Percentiles rank a stretch among this genome's conserved stretches.
These are phyloP conservation scores for Houttuynia cordata DNA, from an alignment of 164 flowering plant species.

Conservation along the genomic window DNA sequence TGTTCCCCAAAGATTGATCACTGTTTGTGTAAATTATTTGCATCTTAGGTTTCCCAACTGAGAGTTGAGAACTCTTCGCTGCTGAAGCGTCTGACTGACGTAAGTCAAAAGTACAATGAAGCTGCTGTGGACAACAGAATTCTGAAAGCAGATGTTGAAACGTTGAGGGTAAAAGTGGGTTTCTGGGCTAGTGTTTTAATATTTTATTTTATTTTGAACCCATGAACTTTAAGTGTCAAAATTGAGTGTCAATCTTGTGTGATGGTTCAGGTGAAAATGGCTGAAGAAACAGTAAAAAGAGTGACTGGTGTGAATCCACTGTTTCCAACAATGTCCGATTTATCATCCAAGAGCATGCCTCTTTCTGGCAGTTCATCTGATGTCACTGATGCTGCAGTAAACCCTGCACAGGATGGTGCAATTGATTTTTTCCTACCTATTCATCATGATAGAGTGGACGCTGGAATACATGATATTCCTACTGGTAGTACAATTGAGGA, in stretches of 20 bases:
- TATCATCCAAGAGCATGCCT: constrained; percentile 37
- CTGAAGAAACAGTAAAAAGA: constrained; percentile 81
- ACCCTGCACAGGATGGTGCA: constrained; percentile 38
- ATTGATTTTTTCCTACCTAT: constrained; percentile 31
- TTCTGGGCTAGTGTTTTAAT: not conserved
- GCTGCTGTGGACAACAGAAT: constrained; percentile 95
- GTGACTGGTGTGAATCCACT: constrained; percentile 65
- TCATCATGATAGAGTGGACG: constrained; percentile 25
- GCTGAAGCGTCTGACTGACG: constrained; percentile 58
- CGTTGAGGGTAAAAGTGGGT: constrained; percentile 87
- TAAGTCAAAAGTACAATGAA: constrained; percentile 69
- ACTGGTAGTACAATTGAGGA: constrained; percentile 20
- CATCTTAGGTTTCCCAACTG: constrained; percentile 59
- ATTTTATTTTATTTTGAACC: too few species aligned
- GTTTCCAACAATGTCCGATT: constrained; percentile 54
- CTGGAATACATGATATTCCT: constrained; percentile 26
- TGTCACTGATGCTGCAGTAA: constrained; percentile 55
- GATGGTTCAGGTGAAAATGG: constrained; percentile 74
- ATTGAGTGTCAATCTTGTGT: not conserved
- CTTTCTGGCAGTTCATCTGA: constrained; percentile 54
- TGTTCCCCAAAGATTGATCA: too few species aligned
- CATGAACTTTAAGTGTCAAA: too few species aligned
- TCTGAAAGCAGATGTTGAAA: constrained; percentile 94
- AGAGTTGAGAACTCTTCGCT: constrained; percentile 67
- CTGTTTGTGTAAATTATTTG: too few species aligned